Percentiles rank a stretch among this genome's conserved stretches.
Evolutionary conservation across 345 rosid species (phyloP).

Genomic region (Eucalyptus curtisii): DNA sequence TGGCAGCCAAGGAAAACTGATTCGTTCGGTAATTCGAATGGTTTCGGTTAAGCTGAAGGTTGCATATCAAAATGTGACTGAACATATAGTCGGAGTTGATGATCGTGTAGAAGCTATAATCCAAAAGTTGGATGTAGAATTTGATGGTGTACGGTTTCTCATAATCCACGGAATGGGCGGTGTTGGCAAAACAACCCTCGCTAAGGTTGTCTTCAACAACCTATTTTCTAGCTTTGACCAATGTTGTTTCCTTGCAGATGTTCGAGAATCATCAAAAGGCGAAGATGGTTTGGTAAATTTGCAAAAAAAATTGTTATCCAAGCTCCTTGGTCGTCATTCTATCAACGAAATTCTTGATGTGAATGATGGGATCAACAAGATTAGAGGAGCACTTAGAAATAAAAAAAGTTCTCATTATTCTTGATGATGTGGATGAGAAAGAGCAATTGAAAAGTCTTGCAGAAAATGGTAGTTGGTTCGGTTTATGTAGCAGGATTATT

Average conservation of each 20-base stretch:
- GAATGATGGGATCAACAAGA: too few species aligned
- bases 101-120: rapidly evolving
- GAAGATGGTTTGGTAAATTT: rapidly evolving
- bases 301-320: too few species aligned
- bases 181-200: too few species aligned
- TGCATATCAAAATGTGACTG: too few species aligned
- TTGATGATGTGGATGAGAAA: not conserved
- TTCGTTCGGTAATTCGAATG: rapidly evolving
- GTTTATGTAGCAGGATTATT: not conserved
- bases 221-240: too few species aligned
- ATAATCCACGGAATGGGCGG: too few species aligned
- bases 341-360: rapidly evolving
- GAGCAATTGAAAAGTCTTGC: not conserved
- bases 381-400: not conserved
- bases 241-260: too few species aligned
- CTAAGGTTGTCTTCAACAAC: too few species aligned
- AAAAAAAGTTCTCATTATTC: not conserved
- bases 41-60: rapidly evolving
- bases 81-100: too few species aligned
- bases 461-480: not conserved
- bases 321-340: too few species aligned
- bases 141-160: rapidly evolving
- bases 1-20: not conserved
- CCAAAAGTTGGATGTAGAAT: too few species aligned
- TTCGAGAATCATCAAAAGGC: rapidly evolving